A percentile compares a stretch with the other conserved stretches of the same genome.
Conservation (phyloP, 2,329 filamentous ascomycete genomes). For the Dactylellina cionopaga region DNA sequence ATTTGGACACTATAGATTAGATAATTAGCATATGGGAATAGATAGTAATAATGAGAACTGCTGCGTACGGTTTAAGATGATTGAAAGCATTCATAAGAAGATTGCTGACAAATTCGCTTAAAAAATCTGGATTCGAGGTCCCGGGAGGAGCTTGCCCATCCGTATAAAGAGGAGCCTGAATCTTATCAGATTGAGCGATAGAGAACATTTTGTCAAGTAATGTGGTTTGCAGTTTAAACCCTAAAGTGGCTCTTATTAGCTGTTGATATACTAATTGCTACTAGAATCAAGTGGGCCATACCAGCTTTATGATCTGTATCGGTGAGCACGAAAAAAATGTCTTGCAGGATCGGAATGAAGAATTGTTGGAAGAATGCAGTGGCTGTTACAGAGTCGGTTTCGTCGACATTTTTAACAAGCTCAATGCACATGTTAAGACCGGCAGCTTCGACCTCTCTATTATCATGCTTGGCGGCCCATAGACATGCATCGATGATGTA, state of each 20-base stretch:
- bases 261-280: not conserved
- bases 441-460: conserved; percentile 94
- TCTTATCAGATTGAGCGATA: conserved; percentile 88
- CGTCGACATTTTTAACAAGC: conserved; percentile 95
- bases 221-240: conserved; percentile 97
- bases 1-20: conserved; percentile 77
- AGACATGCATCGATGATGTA: conserved; percentile 99
- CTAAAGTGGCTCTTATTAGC: conserved; percentile 56
- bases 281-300: not conserved
- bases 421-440: conserved; percentile 98
- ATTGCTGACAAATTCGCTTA: conserved; percentile 85
- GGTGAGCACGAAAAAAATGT: conserved; percentile 97
- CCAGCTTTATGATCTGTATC: conserved; percentile 95
- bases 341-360: conserved; percentile 93
- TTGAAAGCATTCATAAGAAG: conserved; percentile 89
- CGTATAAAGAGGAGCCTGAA: conserved; percentile 89
- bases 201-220: conserved; percentile 95
- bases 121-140: conserved; percentile 89
- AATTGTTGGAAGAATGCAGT: conserved; percentile 98
- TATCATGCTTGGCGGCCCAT: conserved; percentile 99
- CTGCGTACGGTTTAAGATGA: conserved; percentile 87
- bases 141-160: conserved; percentile 82
- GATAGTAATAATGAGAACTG: not conserved
- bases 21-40: not conserved
- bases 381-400: conserved; percentile 84